A percentile compares a stretch with the other conserved stretches of the same genome.
Conservation (phyloP, 1,139 yeast species). For the Geotrichum europaeum region DNA sequence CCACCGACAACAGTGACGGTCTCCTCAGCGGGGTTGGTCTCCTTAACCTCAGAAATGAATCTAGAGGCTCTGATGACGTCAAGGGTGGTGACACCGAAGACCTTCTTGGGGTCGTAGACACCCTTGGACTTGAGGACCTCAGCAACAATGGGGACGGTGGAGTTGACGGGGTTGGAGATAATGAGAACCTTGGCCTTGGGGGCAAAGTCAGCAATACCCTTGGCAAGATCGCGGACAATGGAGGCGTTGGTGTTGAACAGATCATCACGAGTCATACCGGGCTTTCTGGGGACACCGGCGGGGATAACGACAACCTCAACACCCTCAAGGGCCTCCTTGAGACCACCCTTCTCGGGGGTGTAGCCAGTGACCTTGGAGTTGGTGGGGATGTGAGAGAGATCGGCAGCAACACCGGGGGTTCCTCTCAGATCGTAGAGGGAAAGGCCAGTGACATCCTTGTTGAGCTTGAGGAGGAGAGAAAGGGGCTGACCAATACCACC, state of each 20-base stretch:
- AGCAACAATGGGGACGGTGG: conserved; percentile 89
- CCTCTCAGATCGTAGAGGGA: conserved; percentile 85
- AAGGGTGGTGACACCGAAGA: conserved; percentile 89
- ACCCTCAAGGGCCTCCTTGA: conserved; percentile 54
- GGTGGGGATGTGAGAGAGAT: conserved; percentile 84
- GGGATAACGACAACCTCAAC: conserved; percentile 82
- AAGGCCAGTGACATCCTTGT: conserved; percentile 52
- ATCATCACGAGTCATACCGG: conserved; percentile 98
- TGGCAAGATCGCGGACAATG: conserved; percentile 77
- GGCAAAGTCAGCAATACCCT: conserved; percentile 64
- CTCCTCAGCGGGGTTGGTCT: conserved; percentile 51
- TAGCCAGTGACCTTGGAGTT: conserved; percentile 63
- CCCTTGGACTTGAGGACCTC: conserved; percentile 74
- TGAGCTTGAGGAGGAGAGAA: conserved; percentile 71
- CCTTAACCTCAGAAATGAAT: conserved; percentile 81
- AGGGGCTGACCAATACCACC: conserved; percentile 59
- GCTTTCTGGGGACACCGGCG: conserved; percentile 97
- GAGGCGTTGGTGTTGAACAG: conserved; percentile 89
- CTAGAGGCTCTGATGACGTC: conserved; percentile 88
- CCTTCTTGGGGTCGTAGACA: conserved; percentile 68
- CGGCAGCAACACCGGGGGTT: conserved; percentile 90
- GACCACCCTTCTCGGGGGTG: conserved; percentile 58
- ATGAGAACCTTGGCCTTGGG: conserved; percentile 73
- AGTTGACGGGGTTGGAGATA: conserved; percentile 93
- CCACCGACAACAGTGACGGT: conserved; percentile 67